A percentile compares a stretch with the other conserved stretches of the same genome.
Evolutionary conservation across 2,329 filamentous ascomycete species (phyloP).

Genomic region (Phialemoniopsis sp.): DNA sequence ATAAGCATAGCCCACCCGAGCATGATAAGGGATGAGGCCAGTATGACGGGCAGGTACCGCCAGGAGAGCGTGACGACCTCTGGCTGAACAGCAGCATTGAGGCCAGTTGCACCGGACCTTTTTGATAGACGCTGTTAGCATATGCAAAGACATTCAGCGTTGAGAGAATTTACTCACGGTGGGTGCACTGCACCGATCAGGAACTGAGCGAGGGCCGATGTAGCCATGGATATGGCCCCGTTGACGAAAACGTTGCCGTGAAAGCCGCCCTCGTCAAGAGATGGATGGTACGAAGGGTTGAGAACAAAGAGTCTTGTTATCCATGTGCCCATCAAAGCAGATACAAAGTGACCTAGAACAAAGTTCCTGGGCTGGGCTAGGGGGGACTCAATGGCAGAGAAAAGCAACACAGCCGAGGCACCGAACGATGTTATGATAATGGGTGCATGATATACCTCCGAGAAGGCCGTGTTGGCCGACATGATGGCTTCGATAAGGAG

Average conservation of each 20-base stretch:
- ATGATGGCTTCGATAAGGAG: too few species aligned
- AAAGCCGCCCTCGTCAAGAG: slow-evolving; percentile 54
- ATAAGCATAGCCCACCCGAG: slow-evolving; percentile 56
- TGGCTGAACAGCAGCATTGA: slow-evolving; percentile 61
- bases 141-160: too few species aligned
- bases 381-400: slow-evolving; percentile 67
- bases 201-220: slow-evolving; percentile 61
- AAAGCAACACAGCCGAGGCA: slow-evolving; percentile 72
- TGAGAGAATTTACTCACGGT: too few species aligned
- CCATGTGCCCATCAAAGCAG: slow-evolving; percentile 55
- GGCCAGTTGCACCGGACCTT: slow-evolving; percentile 68
- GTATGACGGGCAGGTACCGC: slow-evolving; percentile 60
- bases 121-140: too few species aligned
- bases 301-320: slow-evolving; percentile 63
- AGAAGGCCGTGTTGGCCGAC: too few species aligned
- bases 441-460: too few species aligned
- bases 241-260: too few species aligned
- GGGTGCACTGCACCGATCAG: slow-evolving; percentile 71
- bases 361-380: slow-evolving; percentile 70
- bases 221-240: slow-evolving; percentile 61
- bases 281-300: slow-evolving; percentile 35
- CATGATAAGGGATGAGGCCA: slow-evolving; percentile 60
- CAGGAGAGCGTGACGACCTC: slow-evolving; percentile 57
- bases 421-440: too few species aligned
- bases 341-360: slow-evolving; percentile 62